Evolutionary conservation across 495 filamentous ascomycete genomes (phyloP), one percentile per base, ranked within the genome.

Genomic region (Xylaria palmicola): DNA sequence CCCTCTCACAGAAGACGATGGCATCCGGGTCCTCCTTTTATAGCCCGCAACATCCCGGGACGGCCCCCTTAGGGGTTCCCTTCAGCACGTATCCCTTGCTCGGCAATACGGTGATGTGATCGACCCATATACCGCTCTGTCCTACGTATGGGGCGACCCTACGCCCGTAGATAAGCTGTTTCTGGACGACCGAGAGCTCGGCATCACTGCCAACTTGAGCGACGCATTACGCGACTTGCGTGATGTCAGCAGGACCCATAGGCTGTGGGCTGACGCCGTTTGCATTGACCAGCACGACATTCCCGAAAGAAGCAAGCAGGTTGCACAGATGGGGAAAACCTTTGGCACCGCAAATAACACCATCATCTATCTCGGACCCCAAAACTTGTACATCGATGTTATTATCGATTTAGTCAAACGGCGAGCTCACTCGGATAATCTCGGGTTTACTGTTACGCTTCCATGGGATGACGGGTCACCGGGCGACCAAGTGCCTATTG

Each of bases 71-170:
- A 44, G 41, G 7, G 67, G 68, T 30, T 60, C 47, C 4, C 59
- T 73, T 19, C 12, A 64, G 15, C 65, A 71, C 48, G 62, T 62
- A 0, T 58, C 62, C 1, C 60, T 73, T 9, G 55, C 55, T 4
- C 40, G 56, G 5, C 53, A 60, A 13, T 65, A 69, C 22, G 32
- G 37, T 20, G 50, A 53, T 6, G 58, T 73, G 8, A 62, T 70
- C 6, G 64, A 69, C 8, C 59, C 47, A 6, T 71, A 67, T 39
- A 62, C 61, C 0, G 71, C 71, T 12, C 51, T 73, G 2, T 73
- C 71, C 4, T 73, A 73, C 43, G 66, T 71, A 22, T 73, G 68
- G 71, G 68, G 71, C 6, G 43, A 60, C 30, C 36, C 30, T 6
- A 24, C 59, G 19, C 36, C 30, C 0, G 34, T 39, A 1, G 53